These are phyloP conservation scores for Suhomyces ambrosiae DNA, from an alignment of 1,139 yeast genomes.

Conservation along the genomic window DNA sequence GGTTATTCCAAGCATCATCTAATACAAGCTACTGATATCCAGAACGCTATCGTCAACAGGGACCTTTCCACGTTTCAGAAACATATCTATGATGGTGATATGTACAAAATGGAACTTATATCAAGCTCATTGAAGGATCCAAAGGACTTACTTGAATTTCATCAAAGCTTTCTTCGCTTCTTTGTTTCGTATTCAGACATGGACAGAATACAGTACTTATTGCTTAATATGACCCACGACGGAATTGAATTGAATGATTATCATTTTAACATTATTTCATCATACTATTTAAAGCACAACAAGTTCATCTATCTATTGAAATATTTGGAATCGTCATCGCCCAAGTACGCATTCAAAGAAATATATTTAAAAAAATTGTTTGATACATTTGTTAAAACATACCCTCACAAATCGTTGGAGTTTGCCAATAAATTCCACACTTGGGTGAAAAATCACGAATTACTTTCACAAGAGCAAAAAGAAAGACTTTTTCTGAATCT, in stretches of 20 bases:
- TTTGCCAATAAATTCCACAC: constrained; percentile 25
- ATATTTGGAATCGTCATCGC: constrained; percentile 25
- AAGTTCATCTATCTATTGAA: constrained; percentile 30
- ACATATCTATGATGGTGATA: constrained; percentile 23
- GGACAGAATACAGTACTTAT: constrained; percentile 25
- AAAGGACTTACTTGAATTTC: constrained; percentile 21
- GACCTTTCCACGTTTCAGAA: constrained; percentile 31
- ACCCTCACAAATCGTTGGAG: constrained; percentile 35
- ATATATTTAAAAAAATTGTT: constrained; percentile 28
- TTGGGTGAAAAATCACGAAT: constrained; percentile 25
- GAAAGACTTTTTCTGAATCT: constrained; percentile 16
- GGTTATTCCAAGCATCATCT: constrained; percentile 27
- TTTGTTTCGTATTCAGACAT: constrained; percentile 22
- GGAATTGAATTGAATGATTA: constrained; percentile 19
- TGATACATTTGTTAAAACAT: constrained; percentile 35
- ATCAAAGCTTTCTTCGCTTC: constrained; percentile 23
- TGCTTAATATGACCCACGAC: constrained; percentile 20
- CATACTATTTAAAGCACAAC: constrained; percentile 26
- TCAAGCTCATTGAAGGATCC: constrained; percentile 14
- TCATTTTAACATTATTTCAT: constrained; percentile 25
- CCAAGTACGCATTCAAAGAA: constrained; percentile 23
- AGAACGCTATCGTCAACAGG: constrained; percentile 30
- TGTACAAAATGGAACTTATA: constrained; percentile 25
- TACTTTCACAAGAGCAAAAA: constrained; percentile 13
- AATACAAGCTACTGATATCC: constrained; percentile 28